Evolutionary conservation across 176 grass and related monocot species (phyloP).

Genomic region (Carex parvula): DNA sequence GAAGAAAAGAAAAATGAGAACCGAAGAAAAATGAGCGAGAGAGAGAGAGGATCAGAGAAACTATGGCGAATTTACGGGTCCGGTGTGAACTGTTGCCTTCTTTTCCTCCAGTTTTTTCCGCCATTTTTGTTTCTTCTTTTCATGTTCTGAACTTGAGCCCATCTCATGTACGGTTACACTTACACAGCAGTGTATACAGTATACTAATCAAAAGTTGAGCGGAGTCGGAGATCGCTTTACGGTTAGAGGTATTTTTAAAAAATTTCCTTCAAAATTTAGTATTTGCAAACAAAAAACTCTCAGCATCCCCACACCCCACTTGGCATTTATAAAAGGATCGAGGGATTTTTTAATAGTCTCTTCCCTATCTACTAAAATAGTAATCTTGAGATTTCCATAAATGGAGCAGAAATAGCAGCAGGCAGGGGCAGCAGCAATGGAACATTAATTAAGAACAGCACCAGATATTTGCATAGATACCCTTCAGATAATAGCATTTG

Average conservation of each 20-base stretch:
- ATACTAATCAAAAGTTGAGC: not conserved
- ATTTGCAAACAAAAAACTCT: not conserved
- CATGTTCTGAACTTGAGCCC: not conserved
- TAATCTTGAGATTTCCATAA: not conserved
- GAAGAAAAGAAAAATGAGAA: not conserved
- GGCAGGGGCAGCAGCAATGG: not conserved
- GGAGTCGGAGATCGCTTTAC: not conserved
- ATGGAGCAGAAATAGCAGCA: not conserved
- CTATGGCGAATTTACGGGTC: not conserved
- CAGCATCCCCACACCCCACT: not conserved
- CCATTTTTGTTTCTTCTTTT: not conserved
- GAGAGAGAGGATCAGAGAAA: not conserved
- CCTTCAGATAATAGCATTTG: conserved; percentile 1
- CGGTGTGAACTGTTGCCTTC: not conserved
- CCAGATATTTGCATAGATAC: not conserved
- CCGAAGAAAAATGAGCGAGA: not conserved
- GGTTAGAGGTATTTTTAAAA: not conserved
- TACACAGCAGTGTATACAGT: not conserved
- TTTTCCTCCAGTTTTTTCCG: not conserved
- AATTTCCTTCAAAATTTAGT: not conserved
- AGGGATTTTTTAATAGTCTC: no score
- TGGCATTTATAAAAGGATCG: not conserved
- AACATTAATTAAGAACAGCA: not conserved
- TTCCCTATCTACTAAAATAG: no score
- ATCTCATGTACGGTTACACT: not conserved